phyloP scores from a whole-genome alignment of 2,329 filamentous ascomycete genomes.

The Aureobasidium sp. region DNA sequence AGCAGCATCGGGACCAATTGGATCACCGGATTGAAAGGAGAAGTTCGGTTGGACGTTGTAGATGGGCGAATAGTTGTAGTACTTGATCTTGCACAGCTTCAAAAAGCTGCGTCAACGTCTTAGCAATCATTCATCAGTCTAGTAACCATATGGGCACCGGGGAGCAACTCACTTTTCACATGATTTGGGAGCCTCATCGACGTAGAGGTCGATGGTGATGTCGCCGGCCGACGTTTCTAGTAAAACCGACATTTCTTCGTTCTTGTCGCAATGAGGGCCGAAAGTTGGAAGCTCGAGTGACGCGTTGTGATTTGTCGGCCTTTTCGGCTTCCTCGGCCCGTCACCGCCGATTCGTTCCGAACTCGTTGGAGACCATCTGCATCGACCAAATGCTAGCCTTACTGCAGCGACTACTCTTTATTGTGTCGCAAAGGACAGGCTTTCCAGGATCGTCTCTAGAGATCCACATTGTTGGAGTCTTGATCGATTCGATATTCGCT shows the following conservation, averaged over 20 bases:
- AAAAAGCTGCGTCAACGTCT: constrained; percentile 77
- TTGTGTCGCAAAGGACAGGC: too few relatives aligned
- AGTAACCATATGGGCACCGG: constrained; percentile 28
- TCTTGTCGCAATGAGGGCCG: constrained; percentile 22
- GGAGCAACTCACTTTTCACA: constrained; percentile 86
- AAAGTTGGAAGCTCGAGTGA: constrained; percentile 13
- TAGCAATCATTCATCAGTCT: constrained; percentile 62
- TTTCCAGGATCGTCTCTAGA: too few relatives aligned
- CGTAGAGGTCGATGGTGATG: constrained; percentile 92
- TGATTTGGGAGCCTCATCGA: constrained; percentile 88
- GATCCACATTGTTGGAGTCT: too few relatives aligned
- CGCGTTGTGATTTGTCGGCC: not conserved
- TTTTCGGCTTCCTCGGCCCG: not conserved
- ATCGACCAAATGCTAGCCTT: too few relatives aligned
- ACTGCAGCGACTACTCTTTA: too few relatives aligned
- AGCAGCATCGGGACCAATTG: constrained; percentile 84
- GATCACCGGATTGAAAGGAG: constrained; percentile 96
- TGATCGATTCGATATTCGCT: too few relatives aligned
- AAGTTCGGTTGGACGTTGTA: constrained; percentile 96
- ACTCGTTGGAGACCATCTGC: not conserved
- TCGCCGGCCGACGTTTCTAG: constrained; percentile 95
- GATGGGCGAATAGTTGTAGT: constrained; percentile 97
- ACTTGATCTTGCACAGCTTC: constrained; percentile 99
- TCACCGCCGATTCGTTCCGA: not conserved
- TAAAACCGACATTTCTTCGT: constrained; percentile 81